A percentile compares a stretch with the other conserved stretches of the same genome.
These are phyloP conservation scores for Hansenula sp. DNA, from an alignment of 1,139 yeast genomes.

Conservation along the genomic window DNA sequence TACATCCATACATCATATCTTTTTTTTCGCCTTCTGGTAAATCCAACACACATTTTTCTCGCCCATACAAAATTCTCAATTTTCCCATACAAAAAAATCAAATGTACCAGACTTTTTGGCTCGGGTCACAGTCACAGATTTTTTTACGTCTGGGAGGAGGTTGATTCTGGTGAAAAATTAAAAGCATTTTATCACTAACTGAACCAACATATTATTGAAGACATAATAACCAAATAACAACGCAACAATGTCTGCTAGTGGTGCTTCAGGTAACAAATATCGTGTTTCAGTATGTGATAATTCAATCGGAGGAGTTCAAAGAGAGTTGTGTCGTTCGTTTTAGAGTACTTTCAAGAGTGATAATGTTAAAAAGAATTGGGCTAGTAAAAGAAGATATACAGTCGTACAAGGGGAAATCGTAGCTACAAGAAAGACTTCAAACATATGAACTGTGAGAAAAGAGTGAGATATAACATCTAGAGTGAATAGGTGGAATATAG, in stretches of 20 bases:
- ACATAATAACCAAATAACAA: conserved; percentile 6
- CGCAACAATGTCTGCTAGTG: conserved; percentile 69
- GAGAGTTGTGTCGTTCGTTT: background rate
- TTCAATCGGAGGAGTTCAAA: background rate
- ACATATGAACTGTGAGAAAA: too few relatives aligned
- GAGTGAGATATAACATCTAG: too few relatives aligned
- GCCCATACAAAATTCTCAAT: too few relatives aligned
- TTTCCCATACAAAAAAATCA: too few relatives aligned
- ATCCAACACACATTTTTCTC: too few relatives aligned
- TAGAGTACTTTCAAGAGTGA: background rate
- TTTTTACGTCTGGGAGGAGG: background rate
- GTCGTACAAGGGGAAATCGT: too few relatives aligned
- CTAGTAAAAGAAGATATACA: too few relatives aligned
- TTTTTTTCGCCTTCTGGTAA: too few relatives aligned
- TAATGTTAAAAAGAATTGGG: too few relatives aligned
- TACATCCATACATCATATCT: too few relatives aligned
- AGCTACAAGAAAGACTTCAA: too few relatives aligned
- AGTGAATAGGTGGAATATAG: too few relatives aligned
- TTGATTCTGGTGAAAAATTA: conserved; percentile 6
- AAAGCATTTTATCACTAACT: conserved; percentile 3
- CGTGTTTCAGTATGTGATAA: conserved; percentile 88
- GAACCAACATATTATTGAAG: background rate
- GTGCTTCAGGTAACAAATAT: conserved; percentile 99
- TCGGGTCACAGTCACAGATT: background rate
- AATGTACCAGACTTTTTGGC: background rate